These are phyloP conservation scores for Cryoendolithus antarcticus DNA, from an alignment of 2,329 filamentous ascomycete genomes.

Conservation along the genomic window DNA sequence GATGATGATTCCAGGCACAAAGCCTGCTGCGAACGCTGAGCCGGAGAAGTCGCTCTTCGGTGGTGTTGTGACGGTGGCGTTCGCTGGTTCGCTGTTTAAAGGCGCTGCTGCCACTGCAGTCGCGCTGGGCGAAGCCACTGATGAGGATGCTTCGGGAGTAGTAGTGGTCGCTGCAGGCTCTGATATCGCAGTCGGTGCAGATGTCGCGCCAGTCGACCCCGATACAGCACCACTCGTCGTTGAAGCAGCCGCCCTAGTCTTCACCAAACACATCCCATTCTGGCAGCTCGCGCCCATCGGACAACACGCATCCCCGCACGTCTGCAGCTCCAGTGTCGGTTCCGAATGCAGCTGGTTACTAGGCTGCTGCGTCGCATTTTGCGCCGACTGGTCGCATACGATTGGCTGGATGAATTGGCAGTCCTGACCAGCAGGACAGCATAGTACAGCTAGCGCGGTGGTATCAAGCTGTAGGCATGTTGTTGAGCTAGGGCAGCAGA, in stretches of 20 bases:
- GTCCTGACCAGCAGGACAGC: constrained; percentile 48
- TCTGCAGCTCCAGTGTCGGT: constrained; percentile 42
- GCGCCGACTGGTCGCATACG: constrained; percentile 48
- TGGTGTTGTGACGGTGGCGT: too few relatives aligned
- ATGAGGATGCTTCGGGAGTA: background rate
- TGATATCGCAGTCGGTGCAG: constrained; percentile 3
- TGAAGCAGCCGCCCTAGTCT: constrained; percentile 5
- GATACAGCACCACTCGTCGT: background rate
- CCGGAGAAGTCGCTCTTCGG: constrained; percentile 14
- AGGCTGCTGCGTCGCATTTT: constrained; percentile 47
- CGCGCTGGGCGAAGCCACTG: background rate
- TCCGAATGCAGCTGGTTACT: constrained; percentile 54
- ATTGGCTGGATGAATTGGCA: constrained; percentile 54
- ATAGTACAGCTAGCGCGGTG: constrained; percentile 56
- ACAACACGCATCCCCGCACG: constrained; percentile 53
- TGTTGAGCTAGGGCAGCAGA: constrained; percentile 49
- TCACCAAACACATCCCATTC: constrained; percentile 37
- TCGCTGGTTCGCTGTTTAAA: too few relatives aligned
- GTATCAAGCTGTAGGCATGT: constrained; percentile 46
- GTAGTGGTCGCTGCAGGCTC: background rate
- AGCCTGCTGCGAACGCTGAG: constrained; percentile 22
- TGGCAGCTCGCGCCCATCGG: constrained; percentile 60
- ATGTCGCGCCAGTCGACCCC: constrained; percentile 1
- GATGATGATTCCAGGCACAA: constrained; percentile 23
- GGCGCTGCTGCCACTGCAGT: too few relatives aligned